phyloP scores from a whole-genome alignment of 1,284 basidiomycete genomes.

The Fomitopsis betulina region DNA sequence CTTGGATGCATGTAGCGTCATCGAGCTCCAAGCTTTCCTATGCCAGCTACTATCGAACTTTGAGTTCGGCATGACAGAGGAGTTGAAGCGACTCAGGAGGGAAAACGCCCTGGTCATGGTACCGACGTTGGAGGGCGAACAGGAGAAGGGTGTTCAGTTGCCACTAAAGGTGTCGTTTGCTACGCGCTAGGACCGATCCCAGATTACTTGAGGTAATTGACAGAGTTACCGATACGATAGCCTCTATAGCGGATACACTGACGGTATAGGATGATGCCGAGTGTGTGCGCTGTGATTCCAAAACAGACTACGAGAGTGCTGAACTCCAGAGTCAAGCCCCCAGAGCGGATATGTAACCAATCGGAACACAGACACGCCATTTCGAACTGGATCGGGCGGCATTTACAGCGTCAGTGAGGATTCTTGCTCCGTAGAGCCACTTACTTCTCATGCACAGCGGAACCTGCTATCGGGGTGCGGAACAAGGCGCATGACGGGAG shows the following conservation, averaged over 20 bases:
- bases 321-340: too few relatives aligned
- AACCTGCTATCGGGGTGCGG: background rate
- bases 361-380: background rate
- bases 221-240: too few relatives aligned
- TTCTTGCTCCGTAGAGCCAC: too few relatives aligned
- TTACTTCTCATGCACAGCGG: too few relatives aligned
- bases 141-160: constrained; percentile 45
- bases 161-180: constrained; percentile 43
- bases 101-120: constrained; percentile 50
- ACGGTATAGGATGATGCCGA: too few relatives aligned
- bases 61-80: constrained; percentile 38
- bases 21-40: constrained; percentile 46
- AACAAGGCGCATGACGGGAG: background rate
- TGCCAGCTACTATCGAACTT: constrained; percentile 44
- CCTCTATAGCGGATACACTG: too few relatives aligned
- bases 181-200: constrained; percentile 14
- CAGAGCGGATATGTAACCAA: too few relatives aligned
- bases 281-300: too few relatives aligned
- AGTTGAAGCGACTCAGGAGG: constrained; percentile 38
- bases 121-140: constrained; percentile 48
- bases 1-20: background rate
- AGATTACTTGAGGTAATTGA: too few relatives aligned
- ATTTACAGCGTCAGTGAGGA: too few relatives aligned
- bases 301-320: too few relatives aligned
- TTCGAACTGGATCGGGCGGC: too few relatives aligned